These are phyloP conservation scores for Bryum argenteum DNA, from an alignment of 225 moss, liverwort and hornwort genomes.

Conservation along the genomic window DNA sequence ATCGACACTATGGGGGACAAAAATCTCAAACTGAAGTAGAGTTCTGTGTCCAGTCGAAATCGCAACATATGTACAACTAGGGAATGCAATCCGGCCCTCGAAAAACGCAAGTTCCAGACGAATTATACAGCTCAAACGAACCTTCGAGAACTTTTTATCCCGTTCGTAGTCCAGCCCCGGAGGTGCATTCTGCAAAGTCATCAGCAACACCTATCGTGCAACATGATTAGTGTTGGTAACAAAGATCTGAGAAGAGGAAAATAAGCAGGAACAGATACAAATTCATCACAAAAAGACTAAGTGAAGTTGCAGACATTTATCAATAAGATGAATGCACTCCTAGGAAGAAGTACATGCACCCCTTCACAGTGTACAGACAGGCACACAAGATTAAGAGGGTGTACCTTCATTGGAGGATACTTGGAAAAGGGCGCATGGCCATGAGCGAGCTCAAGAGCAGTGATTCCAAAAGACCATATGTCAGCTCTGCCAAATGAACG, in stretches of 20 bases:
- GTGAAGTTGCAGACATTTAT: not conserved
- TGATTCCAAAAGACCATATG: conserved; percentile 99
- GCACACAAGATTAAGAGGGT: conserved; percentile 12
- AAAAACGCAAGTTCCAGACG: conserved; percentile 21
- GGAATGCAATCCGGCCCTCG: conserved; percentile 19
- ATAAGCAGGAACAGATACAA: conserved; percentile 6
- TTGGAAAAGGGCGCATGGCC: conserved; percentile 98
- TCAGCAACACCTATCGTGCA: conserved; percentile 67
- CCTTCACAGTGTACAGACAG: conserved; percentile 20
- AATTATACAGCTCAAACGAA: conserved; percentile 29
- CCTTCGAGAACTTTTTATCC: conserved; percentile 96
- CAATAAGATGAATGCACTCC: conserved; percentile 7
- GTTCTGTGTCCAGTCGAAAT: conserved; percentile 4
- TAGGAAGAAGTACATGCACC: not conserved
- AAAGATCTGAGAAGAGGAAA: not conserved
- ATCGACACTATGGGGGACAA: conserved; percentile 7
- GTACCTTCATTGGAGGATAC: conserved; percentile 97
- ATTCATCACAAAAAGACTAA: not conserved
- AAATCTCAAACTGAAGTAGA: not conserved
- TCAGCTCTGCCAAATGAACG: conserved; percentile 64
- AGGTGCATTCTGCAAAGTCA: conserved; percentile 98
- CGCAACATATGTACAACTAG: not conserved
- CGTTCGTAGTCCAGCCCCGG: conserved; percentile 95
- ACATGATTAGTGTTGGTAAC: conserved; percentile 19
- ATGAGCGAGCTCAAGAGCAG: conserved; percentile 95